Percentiles rank a stretch among this genome's conserved stretches.
phyloP scores from a whole-genome alignment of 2,329 filamentous ascomycete genomes.

The Colletotrichum australisinense region DNA sequence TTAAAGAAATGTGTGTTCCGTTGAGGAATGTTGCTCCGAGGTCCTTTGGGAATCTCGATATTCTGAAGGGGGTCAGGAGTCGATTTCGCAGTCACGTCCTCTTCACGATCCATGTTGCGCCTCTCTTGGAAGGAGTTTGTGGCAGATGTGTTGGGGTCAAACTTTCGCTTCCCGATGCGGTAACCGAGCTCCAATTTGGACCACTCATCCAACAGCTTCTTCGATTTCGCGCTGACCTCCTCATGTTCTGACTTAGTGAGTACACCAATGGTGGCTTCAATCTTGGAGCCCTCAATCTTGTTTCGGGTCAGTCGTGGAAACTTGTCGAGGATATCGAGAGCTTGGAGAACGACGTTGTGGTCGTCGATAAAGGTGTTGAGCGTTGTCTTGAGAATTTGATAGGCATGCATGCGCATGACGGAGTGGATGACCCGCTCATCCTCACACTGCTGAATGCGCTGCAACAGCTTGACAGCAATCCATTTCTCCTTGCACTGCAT shows the following conservation, averaged over 20 bases:
- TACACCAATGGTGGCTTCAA: conserved; percentile 82
- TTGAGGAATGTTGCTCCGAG: conserved; percentile 69
- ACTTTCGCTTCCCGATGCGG: conserved; percentile 90
- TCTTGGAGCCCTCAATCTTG: conserved; percentile 97
- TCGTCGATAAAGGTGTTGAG: conserved; percentile 90
- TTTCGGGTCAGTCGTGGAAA: conserved; percentile 94
- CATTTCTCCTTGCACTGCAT: conserved; percentile 99
- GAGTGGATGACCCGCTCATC: conserved; percentile 89
- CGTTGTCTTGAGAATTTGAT: conserved; percentile 91
- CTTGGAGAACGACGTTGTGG: conserved; percentile 87
- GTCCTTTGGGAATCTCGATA: conserved; percentile 67
- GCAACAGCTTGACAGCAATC: conserved; percentile 95
- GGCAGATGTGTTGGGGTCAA: conserved; percentile 73
- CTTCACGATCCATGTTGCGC: conserved; percentile 60
- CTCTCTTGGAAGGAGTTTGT: conserved; percentile 71
- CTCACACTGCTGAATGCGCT: conserved; percentile 86
- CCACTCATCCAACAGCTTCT: conserved; percentile 83
- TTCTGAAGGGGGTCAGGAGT: conserved; percentile 57
- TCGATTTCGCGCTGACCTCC: conserved; percentile 78
- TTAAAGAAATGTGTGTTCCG: conserved; percentile 61
- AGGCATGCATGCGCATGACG: conserved; percentile 96
- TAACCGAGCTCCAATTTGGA: conserved; percentile 90
- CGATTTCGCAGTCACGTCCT: conserved; percentile 47
- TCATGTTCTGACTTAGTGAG: conserved; percentile 77
- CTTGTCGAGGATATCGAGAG: conserved; percentile 88